phyloP scores from a whole-genome alignment of 306 rosid species.

The Cucurbita ficifolia region DNA sequence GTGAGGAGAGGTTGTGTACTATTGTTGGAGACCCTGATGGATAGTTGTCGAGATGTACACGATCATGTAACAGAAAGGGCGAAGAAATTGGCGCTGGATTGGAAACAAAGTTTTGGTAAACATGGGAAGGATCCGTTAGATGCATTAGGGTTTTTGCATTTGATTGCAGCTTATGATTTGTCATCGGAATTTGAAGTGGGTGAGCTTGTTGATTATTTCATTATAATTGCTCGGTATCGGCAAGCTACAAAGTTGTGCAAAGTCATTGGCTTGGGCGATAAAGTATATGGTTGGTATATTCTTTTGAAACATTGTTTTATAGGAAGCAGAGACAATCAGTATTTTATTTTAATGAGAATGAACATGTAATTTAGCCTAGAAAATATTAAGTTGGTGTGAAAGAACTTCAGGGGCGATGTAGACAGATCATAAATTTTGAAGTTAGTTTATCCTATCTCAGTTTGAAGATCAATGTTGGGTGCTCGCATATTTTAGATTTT shows the following conservation, averaged over 20 bases:
- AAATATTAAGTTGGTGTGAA: neutral
- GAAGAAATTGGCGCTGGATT: conserved; percentile 27
- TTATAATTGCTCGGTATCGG: conserved; percentile 18
- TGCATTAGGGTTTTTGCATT: conserved; percentile 45
- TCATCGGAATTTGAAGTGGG: conserved; percentile 27
- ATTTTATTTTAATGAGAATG: neutral
- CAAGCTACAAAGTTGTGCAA: conserved; percentile 36
- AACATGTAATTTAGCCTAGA: neutral
- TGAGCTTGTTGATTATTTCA: conserved; percentile 36
- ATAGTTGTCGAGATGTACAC: conserved; percentile 18
- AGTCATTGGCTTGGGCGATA: conserved; percentile 22
- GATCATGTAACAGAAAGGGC: conserved; percentile 34
- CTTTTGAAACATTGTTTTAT: neutral
- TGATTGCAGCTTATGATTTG: conserved; percentile 47
- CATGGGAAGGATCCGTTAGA: conserved; percentile 19
- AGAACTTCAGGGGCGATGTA: neutral
- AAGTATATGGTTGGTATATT: conserved; percentile 20
- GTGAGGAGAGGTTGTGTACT: conserved; percentile 36
- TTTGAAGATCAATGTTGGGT: neutral
- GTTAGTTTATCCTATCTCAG: neutral
- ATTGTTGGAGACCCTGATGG: conserved; percentile 40
- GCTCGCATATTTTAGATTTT: neutral
- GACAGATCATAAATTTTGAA: neutral
- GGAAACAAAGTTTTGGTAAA: conserved; percentile 27
- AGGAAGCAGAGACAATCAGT: neutral